Conservation (phyloP, 2,329 filamentous ascomycete species). For the Colletotrichum sp. region DNA sequence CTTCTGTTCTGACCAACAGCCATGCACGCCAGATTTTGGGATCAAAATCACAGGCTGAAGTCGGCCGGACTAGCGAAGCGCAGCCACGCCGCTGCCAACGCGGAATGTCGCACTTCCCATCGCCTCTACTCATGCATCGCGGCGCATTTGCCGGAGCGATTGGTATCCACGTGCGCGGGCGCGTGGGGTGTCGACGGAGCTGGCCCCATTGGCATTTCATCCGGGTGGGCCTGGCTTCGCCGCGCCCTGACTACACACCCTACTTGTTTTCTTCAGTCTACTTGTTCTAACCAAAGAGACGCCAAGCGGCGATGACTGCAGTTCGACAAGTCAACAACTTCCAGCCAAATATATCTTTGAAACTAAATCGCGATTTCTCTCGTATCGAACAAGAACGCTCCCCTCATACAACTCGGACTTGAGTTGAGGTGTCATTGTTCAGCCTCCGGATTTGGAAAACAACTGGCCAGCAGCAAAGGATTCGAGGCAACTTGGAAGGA, state of each 20-base stretch:
- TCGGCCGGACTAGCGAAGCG: neutral
- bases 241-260: neutral
- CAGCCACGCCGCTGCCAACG: neutral
- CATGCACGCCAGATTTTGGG: neutral
- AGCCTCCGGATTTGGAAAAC: neutral
- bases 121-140: neutral
- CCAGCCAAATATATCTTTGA: neutral
- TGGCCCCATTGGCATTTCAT: conserved; percentile 1
- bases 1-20: neutral
- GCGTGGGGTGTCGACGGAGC: neutral
- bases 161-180: conserved; percentile 3
- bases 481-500: neutral
- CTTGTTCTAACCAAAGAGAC: neutral
- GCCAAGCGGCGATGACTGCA: neutral
- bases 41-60: neutral
- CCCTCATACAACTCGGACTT: neutral
- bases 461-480: neutral
- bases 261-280: neutral
- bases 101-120: conserved; percentile 2
- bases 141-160: neutral
- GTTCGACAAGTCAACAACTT: neutral
- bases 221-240: conserved; percentile 2
- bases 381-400: neutral
- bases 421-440: neutral
- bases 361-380: neutral